Evolutionary conservation across 2,329 filamentous ascomycete genomes (phyloP).

Genomic region (Colletotrichum sp.): DNA sequence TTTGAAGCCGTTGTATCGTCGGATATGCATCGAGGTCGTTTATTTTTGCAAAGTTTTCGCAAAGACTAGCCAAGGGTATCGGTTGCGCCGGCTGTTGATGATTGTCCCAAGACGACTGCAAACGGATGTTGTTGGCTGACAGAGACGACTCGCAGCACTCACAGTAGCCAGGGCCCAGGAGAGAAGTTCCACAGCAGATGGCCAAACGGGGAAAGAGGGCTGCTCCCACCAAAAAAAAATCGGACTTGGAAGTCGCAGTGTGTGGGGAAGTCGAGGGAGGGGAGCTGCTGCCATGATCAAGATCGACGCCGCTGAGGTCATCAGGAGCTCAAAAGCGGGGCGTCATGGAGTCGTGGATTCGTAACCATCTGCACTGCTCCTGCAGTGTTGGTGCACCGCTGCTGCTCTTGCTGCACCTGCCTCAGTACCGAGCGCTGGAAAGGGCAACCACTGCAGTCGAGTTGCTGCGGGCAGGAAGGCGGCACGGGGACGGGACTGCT

Average conservation of each 20-base stretch:
- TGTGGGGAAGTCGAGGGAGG: conserved; percentile 2
- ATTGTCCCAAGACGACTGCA: background rate
- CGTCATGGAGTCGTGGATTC: conserved; percentile 3
- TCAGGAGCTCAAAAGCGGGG: background rate
- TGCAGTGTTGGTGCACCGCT: background rate
- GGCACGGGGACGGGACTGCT: background rate
- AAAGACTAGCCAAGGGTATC: background rate
- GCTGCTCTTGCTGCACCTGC: background rate
- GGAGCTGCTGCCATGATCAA: background rate
- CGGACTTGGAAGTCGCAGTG: background rate
- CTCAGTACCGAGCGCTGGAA: background rate
- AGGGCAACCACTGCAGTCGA: background rate
- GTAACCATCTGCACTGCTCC: background rate
- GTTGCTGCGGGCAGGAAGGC: background rate
- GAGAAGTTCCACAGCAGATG: background rate
- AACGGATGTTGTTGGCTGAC: background rate
- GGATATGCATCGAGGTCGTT: background rate
- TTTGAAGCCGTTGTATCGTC: background rate
- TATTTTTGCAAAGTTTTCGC: background rate
- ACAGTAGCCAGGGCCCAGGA: background rate
- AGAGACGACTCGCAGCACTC: background rate
- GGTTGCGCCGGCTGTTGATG: background rate
- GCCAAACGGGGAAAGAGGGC: background rate
- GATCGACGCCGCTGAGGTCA: conserved; percentile 21
- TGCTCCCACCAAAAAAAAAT: background rate